These are phyloP conservation scores for Solanum habrochaites DNA, from an alignment of 257 asterid genomes.

Conservation along the genomic window DNA sequence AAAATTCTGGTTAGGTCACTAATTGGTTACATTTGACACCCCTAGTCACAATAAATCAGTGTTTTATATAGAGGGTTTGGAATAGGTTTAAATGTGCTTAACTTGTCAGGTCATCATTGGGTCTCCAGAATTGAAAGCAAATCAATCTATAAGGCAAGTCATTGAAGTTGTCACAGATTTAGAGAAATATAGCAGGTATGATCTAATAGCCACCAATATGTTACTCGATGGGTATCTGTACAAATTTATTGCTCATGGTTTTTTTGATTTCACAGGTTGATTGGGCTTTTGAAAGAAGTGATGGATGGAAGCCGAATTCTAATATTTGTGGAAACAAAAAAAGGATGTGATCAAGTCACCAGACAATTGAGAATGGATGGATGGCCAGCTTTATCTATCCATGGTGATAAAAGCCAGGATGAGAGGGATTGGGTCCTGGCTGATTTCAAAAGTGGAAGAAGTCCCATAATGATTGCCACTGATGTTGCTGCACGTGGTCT, in stretches of 20 bases:
- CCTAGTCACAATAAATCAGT: neutral
- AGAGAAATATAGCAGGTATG: conserved; percentile 86
- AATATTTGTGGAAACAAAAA: conserved; percentile 84
- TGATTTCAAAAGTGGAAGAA: conserved; percentile 80
- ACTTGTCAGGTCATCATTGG: conserved; percentile 65
- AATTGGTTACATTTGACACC: neutral
- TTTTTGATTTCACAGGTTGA: conserved; percentile 40
- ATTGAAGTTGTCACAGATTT: conserved; percentile 67
- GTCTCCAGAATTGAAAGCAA: conserved; percentile 71
- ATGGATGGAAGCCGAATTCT: conserved; percentile 84
- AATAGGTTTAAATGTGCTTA: neutral
- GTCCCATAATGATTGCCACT: conserved; percentile 89
- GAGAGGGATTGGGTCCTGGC: conserved; percentile 94
- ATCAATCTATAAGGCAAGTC: conserved; percentile 67
- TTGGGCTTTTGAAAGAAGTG: conserved; percentile 57
- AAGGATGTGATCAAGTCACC: conserved; percentile 88
- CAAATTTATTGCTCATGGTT: conserved; percentile 9
- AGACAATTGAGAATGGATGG: conserved; percentile 87
- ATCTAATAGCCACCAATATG: neutral
- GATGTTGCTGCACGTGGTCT: conserved; percentile 99
- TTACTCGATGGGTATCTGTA: neutral
- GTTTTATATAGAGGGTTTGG: neutral
- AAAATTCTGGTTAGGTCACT: neutral
- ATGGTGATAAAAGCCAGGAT: conserved; percentile 86
- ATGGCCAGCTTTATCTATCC: conserved; percentile 92